These are phyloP conservation scores for Selaginella moellendorffii DNA, from an alignment of 75 land plant genomes.

Conservation along the genomic window DNA sequence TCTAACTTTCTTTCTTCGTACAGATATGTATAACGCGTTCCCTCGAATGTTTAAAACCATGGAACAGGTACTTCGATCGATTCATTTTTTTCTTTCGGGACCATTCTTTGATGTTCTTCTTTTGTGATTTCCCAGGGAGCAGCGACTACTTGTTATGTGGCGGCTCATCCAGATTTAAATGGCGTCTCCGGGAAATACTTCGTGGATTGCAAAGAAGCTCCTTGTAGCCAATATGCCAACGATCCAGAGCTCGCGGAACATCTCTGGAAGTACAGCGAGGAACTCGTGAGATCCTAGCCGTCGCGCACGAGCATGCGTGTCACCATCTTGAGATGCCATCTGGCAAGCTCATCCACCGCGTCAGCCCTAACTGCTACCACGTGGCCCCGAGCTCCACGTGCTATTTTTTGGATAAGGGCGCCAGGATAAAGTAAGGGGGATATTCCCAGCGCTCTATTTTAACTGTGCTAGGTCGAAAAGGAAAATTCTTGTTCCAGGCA, in stretches of 20 bases:
- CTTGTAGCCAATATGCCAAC: slow-evolving; percentile 32
- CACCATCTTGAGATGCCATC: slow-evolving; percentile 38
- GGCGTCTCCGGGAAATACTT: slow-evolving; percentile 45
- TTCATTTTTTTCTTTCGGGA: background rate
- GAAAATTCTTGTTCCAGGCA: too few species aligned
- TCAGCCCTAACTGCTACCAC: too few species aligned
- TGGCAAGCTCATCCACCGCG: slow-evolving; percentile 19
- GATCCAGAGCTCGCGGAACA: slow-evolving; percentile 27
- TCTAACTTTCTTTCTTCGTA: background rate
- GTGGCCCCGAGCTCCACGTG: too few species aligned
- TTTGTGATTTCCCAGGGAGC: too few species aligned
- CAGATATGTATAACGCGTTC: background rate
- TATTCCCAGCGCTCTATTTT: too few species aligned
- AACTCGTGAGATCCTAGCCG: slow-evolving; percentile 18
- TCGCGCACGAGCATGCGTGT: slow-evolving; percentile 10
- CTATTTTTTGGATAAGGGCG: too few species aligned
- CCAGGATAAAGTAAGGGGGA: too few species aligned
- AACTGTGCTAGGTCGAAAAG: too few species aligned
- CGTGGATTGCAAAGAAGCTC: slow-evolving; percentile 43
- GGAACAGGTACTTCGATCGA: background rate
- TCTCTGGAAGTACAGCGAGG: slow-evolving; percentile 18
- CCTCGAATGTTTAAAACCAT: background rate
- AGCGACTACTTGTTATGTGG: slow-evolving; percentile 50
- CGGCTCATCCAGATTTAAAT: slow-evolving; percentile 25
- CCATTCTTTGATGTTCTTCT: background rate